A percentile compares a stretch with the other conserved stretches of the same genome.
These are phyloP conservation scores for Gossypium arboreum DNA, from an alignment of 345 rosid species.

Conservation along the genomic window DNA sequence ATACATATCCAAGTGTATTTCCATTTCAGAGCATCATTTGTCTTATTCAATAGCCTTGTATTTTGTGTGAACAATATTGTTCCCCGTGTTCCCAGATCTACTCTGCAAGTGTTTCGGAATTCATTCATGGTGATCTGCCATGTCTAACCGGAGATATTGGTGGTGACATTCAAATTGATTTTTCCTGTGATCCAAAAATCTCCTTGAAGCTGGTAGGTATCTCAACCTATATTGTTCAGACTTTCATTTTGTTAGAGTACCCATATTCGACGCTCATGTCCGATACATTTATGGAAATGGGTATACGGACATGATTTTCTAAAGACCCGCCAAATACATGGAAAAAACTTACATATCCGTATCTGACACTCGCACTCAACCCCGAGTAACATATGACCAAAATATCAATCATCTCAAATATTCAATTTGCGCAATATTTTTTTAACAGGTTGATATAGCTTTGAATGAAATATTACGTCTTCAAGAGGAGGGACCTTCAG, in stretches of 20 bases:
- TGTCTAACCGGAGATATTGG: slow-evolving; percentile 75
- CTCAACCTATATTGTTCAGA: background rate
- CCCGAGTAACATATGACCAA: background rate
- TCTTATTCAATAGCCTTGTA: slow-evolving; percentile 17
- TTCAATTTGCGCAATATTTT: background rate
- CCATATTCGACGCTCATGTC: background rate
- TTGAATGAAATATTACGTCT: slow-evolving; percentile 75
- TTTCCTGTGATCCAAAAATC: slow-evolving; percentile 87
- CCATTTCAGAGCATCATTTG: background rate
- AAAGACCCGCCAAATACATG: background rate
- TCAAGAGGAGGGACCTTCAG: slow-evolving; percentile 76
- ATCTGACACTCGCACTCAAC: background rate
- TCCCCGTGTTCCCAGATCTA: slow-evolving; percentile 49
- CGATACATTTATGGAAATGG: background rate
- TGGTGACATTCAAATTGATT: slow-evolving; percentile 71
- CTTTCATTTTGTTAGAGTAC: background rate
- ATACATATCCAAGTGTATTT: background rate
- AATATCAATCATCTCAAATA: background rate
- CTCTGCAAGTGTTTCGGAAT: slow-evolving; percentile 76
- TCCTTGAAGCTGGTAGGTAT: slow-evolving; percentile 64
- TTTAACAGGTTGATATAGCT: slow-evolving; percentile 73
- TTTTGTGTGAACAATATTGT: slow-evolving; percentile 7
- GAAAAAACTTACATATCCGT: background rate
- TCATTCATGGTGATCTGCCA: slow-evolving; percentile 78
- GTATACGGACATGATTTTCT: background rate